phyloP scores from a whole-genome alignment of 257 asterid genomes.

The Knoxia roxburghii region DNA sequence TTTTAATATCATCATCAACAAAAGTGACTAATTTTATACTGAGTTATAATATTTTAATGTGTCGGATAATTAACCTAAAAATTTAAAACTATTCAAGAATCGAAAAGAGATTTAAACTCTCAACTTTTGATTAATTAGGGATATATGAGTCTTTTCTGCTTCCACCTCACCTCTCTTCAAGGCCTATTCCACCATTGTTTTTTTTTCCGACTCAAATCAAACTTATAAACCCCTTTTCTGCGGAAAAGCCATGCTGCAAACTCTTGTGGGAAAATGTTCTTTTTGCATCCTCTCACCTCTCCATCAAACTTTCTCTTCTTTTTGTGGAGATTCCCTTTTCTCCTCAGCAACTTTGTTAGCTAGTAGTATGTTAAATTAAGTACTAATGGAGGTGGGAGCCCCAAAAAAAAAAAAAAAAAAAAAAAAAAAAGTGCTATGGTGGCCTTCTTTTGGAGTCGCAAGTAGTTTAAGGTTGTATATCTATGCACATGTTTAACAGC shows the following conservation, averaged over 20 bases:
- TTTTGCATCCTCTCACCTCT: constrained; percentile 20
- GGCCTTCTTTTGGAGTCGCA: not conserved
- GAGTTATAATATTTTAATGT: too few relatives aligned
- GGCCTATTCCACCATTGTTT: constrained; percentile 1
- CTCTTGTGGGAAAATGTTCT: constrained; percentile 14
- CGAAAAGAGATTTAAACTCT: too few relatives aligned
- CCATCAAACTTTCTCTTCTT: constrained; percentile 12
- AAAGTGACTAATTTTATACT: too few relatives aligned
- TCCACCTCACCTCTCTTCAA: constrained; percentile 14
- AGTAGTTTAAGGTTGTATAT: not conserved
- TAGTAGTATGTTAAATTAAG: not conserved
- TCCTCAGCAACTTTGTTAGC: not conserved
- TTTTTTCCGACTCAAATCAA: not conserved
- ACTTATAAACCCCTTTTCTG: constrained; percentile 8
- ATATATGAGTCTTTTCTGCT: too few relatives aligned
- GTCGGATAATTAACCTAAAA: too few relatives aligned
- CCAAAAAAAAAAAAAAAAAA: too few relatives aligned
- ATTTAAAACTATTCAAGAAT: too few relatives aligned
- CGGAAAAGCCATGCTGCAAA: constrained; percentile 12
- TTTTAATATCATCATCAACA: too few relatives aligned
- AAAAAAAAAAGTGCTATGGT: not conserved
- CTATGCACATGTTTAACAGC: constrained; percentile 18
- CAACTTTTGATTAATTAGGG: too few relatives aligned
- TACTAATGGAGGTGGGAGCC: constrained; percentile 3
- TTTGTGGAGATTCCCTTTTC: not conserved